Conservation (phyloP, 225 moss, liverwort and hornwort species). For the Antitrichia curtipendula region DNA sequence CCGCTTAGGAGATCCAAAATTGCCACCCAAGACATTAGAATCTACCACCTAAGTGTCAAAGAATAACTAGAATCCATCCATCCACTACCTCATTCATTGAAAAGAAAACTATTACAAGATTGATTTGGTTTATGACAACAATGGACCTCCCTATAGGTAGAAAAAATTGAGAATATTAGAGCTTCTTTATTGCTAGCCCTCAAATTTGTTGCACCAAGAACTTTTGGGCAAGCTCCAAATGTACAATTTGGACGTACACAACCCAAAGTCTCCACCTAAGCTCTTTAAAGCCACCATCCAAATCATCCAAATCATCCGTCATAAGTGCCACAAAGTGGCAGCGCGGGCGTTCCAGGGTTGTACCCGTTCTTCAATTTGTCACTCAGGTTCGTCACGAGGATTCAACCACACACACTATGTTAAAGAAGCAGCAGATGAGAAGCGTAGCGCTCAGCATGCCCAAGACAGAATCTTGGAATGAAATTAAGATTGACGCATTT, state of each 20-base stretch:
- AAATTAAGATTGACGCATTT: neutral
- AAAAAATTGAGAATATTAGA: no score
- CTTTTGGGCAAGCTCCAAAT: no score
- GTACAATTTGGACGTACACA: no score
- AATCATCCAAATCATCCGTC: no score
- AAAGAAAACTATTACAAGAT: neutral
- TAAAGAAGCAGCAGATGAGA: neutral
- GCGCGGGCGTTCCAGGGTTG: no score
- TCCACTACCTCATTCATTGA: neutral
- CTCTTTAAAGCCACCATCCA: no score
- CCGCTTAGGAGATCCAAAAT: no score
- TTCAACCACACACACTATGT: neutral
- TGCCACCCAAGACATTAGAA: neutral
- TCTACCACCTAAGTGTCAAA: accelerated
- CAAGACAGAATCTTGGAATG: neutral
- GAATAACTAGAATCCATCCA: neutral
- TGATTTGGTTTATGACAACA: neutral
- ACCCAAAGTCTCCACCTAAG: no score
- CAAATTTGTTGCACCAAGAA: no score
- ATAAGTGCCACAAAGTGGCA: no score
- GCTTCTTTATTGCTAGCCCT: no score
- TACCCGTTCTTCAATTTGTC: neutral
- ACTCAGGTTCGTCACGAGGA: neutral
- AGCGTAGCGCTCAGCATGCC: neutral
- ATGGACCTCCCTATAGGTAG: no score